These are phyloP conservation scores for Favolaschia claudopus DNA, from an alignment of 768 basidiomycete species.

Conservation along the genomic window DNA sequence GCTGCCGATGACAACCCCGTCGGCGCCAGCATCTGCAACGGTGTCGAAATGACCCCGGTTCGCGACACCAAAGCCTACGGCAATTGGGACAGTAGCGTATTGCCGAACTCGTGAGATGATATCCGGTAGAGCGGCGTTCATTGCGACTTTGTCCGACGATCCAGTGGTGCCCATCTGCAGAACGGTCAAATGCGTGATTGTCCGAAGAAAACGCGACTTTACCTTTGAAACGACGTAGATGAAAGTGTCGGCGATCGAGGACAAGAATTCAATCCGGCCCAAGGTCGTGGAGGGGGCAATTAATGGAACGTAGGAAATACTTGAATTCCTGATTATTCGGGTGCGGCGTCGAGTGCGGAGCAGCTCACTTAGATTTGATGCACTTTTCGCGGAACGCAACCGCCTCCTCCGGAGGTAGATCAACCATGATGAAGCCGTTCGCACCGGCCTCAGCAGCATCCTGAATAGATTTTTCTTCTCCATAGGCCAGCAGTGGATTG, in stretches of 20 bases:
- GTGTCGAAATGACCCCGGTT: constrained; percentile 88
- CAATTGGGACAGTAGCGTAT: constrained; percentile 82
- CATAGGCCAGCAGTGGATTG: constrained; percentile 94
- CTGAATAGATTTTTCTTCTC: constrained; percentile 91
- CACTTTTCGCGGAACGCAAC: constrained; percentile 91
- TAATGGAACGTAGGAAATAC: constrained; percentile 93
- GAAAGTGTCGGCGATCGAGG: constrained; percentile 95
- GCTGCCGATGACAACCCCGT: constrained; percentile 94
- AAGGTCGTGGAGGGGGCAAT: constrained; percentile 94
- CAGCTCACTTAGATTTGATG: constrained; percentile 73
- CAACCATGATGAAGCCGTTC: constrained; percentile 97
- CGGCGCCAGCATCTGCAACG: constrained; percentile 88
- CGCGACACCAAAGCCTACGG: constrained; percentile 97
- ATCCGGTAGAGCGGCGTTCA: constrained; percentile 82
- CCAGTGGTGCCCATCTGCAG: constrained; percentile 95
- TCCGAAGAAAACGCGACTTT: constrained; percentile 15
- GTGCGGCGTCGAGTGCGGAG: not conserved
- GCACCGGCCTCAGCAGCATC: constrained; percentile 92
- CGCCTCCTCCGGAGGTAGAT: constrained; percentile 97
- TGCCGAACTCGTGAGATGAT: constrained; percentile 86
- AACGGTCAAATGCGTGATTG: constrained; percentile 20
- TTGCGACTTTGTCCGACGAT: constrained; percentile 73
- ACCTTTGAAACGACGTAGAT: constrained; percentile 99
- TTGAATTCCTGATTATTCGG: constrained; percentile 37
- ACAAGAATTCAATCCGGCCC: constrained; percentile 87